Evolutionary conservation across 225 moss, liverwort and hornwort species (phyloP), one percentile per base, ranked within the genome.

Genomic region (Asterella californica): DNA sequence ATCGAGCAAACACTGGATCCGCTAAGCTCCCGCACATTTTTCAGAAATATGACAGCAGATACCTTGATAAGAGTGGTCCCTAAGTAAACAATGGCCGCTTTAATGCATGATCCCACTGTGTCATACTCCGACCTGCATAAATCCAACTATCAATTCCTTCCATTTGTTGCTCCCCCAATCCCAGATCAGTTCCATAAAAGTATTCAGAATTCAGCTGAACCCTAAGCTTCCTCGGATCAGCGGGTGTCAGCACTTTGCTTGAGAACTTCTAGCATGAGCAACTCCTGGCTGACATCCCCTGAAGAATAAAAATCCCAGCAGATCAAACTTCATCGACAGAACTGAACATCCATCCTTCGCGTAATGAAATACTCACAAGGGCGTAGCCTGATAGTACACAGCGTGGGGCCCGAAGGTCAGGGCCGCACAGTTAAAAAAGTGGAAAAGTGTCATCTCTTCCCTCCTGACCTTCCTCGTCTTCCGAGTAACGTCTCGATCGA

Each of bases 391-490:
- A 82, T 93, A 94, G 83, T 91, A 94, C 50, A 92, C 89, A 29
- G 96, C 94, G 84, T 97, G 96, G n/a, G 96, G 94, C 36, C 96
- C 96, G 68, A 97, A 97, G 4, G 96, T 91, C 19, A 94, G 87
- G 52, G 96, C 93, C 52, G 94, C 93, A 83, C 94, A 97, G 79
- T 94, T 94, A 87, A 94, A 86, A 84, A 97, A 94, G 82, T 93
- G 94, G 82, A 94, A 93, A 66, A 96, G 90, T 59, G 93, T 94
- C 96, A 92, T 94, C 57, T 77, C 83, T 46, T 30, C 84, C 70
- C 60, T 38, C 73, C 68, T 6, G 17, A 18, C 2, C 25, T 17
- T 74, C 15, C 53, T 52, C 30, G n/a, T 42, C 14, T 21, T 25
- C 24, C 47, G n/a, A 72, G 71, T 0, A 47, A 48, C 21, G 24